Base-by-base conservation (phyloP, 345 rosid genomes). In the Heritiera littoralis region DNA sequence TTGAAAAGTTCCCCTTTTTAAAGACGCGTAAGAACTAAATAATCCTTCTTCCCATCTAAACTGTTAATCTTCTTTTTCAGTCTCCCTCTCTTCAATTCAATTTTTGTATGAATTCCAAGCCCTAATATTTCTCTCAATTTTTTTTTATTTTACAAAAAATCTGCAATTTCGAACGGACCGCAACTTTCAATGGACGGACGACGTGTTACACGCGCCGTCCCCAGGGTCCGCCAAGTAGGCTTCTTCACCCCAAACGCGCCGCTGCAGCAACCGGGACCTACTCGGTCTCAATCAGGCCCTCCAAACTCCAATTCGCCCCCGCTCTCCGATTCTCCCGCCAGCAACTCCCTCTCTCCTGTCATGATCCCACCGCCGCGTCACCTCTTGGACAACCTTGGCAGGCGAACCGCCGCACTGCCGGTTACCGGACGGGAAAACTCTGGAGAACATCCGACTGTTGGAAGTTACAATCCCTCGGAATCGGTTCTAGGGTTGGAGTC, bases 331-430 rank as follows among this genome's bases (percentile, higher is more conserved):
- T 87, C 93, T 7, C 90, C 92, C 8, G 88, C 88, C 35, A 80
- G 80, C 0, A 86, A 91, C 60, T 74, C 89, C 10, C 86, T 88
- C 55, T 88, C 89, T 46, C 93, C 96, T 28, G 88, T 92, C 17
- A 78, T 88, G 84, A 92, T 92, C 23, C 96, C 96, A 6, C 93
- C 96, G 65, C 76, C 91, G n/a, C 97, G 94, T 72, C 92, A 89
- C 68, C 89, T 66, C 52, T 90, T 91, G 8, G 97, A 89, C 5
- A 87, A 89, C 64, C 82, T 89, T 41, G 69, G 87, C 32, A 78
- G 82, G 60, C 94, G 88, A 76, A 82, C 92, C 54, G 86, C 86
- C 1, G 91, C 93, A 2, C 81, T 85, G 0, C 92, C 91, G 0
- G 89, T 92, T 5, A 92, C 96, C 10, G 89, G 82, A 48, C 87